Conservation (phyloP, 139 green algal species). For the Chlorella sp. region DNA sequence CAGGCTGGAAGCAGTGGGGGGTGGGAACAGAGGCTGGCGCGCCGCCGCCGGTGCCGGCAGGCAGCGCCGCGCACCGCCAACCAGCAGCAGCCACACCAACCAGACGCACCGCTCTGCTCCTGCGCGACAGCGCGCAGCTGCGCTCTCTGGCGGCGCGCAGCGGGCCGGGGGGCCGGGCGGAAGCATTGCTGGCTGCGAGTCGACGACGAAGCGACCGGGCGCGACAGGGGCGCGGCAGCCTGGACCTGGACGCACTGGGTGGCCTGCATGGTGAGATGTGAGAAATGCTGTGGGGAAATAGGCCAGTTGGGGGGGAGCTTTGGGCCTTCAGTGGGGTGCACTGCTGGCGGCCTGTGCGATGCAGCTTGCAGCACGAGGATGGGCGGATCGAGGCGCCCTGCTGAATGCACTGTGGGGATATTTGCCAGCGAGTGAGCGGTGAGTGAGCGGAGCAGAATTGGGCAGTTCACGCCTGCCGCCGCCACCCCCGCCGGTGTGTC, state of each 20-base stretch:
- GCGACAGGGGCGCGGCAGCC: not conserved
- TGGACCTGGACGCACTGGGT: not conserved
- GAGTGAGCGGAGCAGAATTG: too few relatives aligned
- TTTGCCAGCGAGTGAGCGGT: too few relatives aligned
- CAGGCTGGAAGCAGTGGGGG: not conserved
- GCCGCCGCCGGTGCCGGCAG: not conserved
- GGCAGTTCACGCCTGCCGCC: too few relatives aligned
- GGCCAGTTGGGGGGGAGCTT: not conserved
- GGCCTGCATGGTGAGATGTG: not conserved
- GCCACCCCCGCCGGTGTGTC: too few relatives aligned
- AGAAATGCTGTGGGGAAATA: not conserved
- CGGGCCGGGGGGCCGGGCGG: not conserved
- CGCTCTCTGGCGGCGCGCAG: not conserved
- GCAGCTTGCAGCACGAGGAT: too few relatives aligned
- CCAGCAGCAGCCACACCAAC: not conserved
- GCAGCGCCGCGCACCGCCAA: not conserved
- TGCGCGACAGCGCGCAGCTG: conserved; percentile 12
- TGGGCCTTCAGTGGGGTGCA: not conserved
- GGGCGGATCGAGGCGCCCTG: too few relatives aligned
- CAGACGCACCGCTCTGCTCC: conserved; percentile 8
- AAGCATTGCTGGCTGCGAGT: not conserved
- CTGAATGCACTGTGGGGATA: too few relatives aligned
- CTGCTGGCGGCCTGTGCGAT: too few relatives aligned
- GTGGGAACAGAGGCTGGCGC: not conserved
- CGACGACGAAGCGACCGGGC: too few relatives aligned